phyloP scores from a whole-genome alignment of 148 eudicot genomes.

The Rhododendron ovatum region DNA sequence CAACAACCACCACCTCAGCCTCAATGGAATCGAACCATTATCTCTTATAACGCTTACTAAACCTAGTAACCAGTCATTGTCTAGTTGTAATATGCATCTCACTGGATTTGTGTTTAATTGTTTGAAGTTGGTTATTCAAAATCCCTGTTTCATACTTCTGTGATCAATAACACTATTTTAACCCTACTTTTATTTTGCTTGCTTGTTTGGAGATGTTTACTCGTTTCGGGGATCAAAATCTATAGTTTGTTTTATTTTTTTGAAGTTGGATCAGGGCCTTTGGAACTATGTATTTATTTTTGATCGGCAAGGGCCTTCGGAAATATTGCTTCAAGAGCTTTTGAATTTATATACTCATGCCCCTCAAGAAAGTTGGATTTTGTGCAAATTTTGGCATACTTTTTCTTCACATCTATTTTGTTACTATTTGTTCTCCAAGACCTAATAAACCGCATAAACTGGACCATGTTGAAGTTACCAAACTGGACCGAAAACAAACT shows the following conservation, averaged over 20 bases:
- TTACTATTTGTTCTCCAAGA: background rate
- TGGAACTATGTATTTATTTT: no score
- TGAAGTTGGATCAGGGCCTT: background rate
- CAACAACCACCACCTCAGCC: conserved; percentile 75
- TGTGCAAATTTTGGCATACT: background rate
- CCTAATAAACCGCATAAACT: background rate
- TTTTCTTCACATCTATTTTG: background rate
- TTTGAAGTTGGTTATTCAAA: background rate
- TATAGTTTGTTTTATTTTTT: no score
- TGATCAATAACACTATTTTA: background rate
- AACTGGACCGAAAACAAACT: background rate
- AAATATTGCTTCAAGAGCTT: background rate
- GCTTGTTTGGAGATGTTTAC: background rate
- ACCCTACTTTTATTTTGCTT: background rate
- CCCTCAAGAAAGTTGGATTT: background rate
- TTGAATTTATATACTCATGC: background rate
- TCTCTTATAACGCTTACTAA: background rate
- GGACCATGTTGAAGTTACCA: background rate
- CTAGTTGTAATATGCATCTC: background rate
- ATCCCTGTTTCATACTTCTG: background rate
- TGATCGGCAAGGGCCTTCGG: background rate
- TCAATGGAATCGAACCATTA: conserved; percentile 2
- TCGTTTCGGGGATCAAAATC: background rate
- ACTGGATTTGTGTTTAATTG: background rate
- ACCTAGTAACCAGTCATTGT: background rate